Conservation (phyloP, 805 yeast genomes). For the Zygotorulaspora chibaensis region DNA sequence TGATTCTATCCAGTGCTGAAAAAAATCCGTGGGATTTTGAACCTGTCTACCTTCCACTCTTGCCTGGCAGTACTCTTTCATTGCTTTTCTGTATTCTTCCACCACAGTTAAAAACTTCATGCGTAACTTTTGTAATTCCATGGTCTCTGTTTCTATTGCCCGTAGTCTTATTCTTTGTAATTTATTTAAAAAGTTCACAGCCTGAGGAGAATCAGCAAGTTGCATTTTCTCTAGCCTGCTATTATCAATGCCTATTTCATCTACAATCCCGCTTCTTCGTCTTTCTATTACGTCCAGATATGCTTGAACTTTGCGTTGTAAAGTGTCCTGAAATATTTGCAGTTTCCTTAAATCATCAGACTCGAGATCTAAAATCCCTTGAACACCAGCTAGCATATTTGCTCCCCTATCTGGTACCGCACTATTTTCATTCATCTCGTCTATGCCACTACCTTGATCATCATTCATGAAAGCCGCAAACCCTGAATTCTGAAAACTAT, state of each 20-base stretch:
- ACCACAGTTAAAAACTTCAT: slow-evolving; percentile 23
- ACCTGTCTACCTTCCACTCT: slow-evolving; percentile 16
- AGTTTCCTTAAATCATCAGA: slow-evolving; percentile 20
- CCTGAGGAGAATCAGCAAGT: slow-evolving; percentile 18
- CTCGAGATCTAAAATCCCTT: slow-evolving; percentile 10
- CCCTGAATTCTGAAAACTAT: background rate
- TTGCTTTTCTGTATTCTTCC: slow-evolving; percentile 28
- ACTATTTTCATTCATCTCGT: background rate
- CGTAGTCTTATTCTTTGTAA: slow-evolving; percentile 31
- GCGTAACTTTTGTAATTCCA: slow-evolving; percentile 28
- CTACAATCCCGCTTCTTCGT: slow-evolving; percentile 24
- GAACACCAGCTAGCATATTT: slow-evolving; percentile 14
- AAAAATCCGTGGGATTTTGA: slow-evolving; percentile 26
- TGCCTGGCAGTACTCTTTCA: slow-evolving; percentile 20
- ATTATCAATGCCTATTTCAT: slow-evolving; percentile 27
- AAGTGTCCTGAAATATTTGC: slow-evolving; percentile 21
- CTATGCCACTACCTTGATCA: background rate
- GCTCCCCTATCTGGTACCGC: slow-evolving; percentile 11
- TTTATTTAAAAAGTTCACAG: slow-evolving; percentile 21
- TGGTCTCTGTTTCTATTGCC: slow-evolving; percentile 33
- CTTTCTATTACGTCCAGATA: slow-evolving; percentile 25
- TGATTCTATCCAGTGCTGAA: slow-evolving; percentile 23
- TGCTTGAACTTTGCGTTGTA: slow-evolving; percentile 25
- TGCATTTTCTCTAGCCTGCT: slow-evolving; percentile 18
- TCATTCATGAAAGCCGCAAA: background rate